Evolutionary conservation across 352 stramenopile species (phyloP).

Genomic region (Phytophthora constricta): DNA sequence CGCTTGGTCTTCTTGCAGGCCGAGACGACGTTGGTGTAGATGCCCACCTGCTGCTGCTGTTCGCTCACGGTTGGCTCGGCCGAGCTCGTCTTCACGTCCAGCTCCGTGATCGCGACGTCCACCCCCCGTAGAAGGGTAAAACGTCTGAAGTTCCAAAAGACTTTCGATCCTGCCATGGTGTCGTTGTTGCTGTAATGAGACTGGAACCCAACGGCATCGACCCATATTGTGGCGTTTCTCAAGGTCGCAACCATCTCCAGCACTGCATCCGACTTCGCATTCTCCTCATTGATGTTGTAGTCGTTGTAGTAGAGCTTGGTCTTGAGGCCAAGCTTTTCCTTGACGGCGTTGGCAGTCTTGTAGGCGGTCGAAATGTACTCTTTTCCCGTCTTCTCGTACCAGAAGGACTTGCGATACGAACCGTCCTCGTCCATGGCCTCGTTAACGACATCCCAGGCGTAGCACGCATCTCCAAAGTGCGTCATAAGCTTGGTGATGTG

Average conservation of each 20-base stretch:
- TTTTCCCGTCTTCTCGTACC: slow-evolving; percentile 44
- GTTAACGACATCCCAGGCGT: slow-evolving; percentile 34
- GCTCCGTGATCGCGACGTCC: slow-evolving; percentile 39
- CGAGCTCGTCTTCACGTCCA: slow-evolving; percentile 34
- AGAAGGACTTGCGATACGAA: slow-evolving; percentile 42
- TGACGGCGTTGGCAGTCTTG: slow-evolving; percentile 40
- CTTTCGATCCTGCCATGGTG: slow-evolving; percentile 21
- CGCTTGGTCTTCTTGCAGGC: slow-evolving; percentile 39
- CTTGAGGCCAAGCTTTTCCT: slow-evolving; percentile 29
- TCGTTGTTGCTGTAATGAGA: slow-evolving; percentile 39
- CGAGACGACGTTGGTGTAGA: slow-evolving; percentile 34
- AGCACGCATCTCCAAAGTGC: slow-evolving; percentile 41
- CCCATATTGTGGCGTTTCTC: slow-evolving; percentile 23
- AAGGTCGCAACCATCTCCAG: slow-evolving; percentile 29
- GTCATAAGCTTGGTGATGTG: slow-evolving; percentile 45
- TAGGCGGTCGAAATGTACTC: slow-evolving; percentile 41
- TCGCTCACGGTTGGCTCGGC: slow-evolving; percentile 32
- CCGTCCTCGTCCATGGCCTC: slow-evolving; percentile 37
- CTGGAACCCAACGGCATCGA: slow-evolving; percentile 41
- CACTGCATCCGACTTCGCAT: slow-evolving; percentile 42
- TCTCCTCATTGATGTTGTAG: slow-evolving; percentile 37
- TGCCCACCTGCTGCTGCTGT: slow-evolving; percentile 33
- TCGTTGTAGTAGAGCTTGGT: slow-evolving; percentile 36
- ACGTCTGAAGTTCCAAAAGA: slow-evolving; percentile 37
- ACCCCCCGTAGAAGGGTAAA: slow-evolving; percentile 33